These are phyloP conservation scores for Pyricularia sp. DNA, from an alignment of 2,329 filamentous ascomycete genomes.

Conservation along the genomic window DNA sequence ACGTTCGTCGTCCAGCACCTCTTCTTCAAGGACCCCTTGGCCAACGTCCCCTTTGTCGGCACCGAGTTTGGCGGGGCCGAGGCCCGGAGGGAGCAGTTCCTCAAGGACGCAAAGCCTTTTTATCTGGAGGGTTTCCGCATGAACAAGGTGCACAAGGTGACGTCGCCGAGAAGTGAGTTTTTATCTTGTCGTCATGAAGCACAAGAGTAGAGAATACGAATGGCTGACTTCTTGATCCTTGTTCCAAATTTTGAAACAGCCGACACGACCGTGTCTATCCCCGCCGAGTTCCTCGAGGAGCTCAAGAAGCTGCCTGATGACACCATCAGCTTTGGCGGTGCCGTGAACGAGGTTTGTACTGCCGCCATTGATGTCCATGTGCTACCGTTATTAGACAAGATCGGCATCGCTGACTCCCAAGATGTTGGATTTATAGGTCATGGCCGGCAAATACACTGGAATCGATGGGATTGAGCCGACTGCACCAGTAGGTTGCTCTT, in stretches of 20 bases:
- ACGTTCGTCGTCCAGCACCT: constrained; percentile 11
- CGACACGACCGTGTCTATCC: constrained; percentile 15
- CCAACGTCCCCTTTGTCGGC: constrained; percentile 16
- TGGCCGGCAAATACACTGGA: neutral
- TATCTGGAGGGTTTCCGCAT: constrained; percentile 20
- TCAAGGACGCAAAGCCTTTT: constrained; percentile 13
- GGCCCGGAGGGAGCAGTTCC: constrained; percentile 17
- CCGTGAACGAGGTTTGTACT: constrained; percentile 14
- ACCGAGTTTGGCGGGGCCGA: constrained; percentile 16
- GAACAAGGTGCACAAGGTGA: neutral
- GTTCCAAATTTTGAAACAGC: constrained; percentile 9
- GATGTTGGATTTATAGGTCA: neutral
- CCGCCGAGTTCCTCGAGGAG: constrained; percentile 20
- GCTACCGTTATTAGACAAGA: neutral
- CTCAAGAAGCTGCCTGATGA: constrained; percentile 22
- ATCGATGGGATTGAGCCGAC: neutral
- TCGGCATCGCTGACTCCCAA: neutral
- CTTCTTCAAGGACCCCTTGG: constrained; percentile 11
- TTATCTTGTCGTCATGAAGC: too few species aligned
- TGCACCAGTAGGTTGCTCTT: neutral
- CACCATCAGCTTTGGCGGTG: constrained; percentile 19
- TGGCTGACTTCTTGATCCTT: neutral
- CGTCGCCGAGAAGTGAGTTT: neutral
- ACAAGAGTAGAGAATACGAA: neutral
- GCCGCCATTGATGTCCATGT: neutral